phyloP scores from a whole-genome alignment of 768 basidiomycete genomes.

The Hemileccinum rubropunctum region DNA sequence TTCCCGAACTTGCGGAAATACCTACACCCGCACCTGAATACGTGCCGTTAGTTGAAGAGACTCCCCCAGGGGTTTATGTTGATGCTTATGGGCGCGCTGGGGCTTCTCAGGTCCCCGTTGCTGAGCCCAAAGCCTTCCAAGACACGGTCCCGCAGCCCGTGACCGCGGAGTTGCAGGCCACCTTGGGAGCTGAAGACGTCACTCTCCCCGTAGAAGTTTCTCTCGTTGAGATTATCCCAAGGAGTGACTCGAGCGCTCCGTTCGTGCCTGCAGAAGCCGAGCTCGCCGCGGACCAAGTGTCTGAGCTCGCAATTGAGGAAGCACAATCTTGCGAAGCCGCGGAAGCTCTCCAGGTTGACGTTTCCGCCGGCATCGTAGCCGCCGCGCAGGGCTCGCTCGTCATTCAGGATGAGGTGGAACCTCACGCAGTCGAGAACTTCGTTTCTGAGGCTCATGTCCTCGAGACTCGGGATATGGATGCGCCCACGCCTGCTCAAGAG shows the following conservation, averaged over 20 bases:
- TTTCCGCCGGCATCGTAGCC: background rate
- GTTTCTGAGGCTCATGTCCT: background rate
- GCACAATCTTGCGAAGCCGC: background rate
- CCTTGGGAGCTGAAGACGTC: background rate
- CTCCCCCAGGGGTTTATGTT: constrained; percentile 8
- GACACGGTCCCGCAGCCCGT: background rate
- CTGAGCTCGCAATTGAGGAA: background rate
- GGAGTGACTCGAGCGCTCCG: background rate
- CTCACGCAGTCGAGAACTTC: constrained; percentile 1
- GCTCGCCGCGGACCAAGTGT: constrained; percentile 5
- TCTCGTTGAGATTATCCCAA: background rate
- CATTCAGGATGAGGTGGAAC: background rate
- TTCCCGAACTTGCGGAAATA: constrained; percentile 11
- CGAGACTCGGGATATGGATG: background rate
- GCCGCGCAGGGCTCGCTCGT: background rate
- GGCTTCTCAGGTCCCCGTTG: background rate
- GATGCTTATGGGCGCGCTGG: background rate
- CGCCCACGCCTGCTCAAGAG: background rate
- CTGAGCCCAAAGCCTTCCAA: background rate
- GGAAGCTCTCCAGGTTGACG: background rate
- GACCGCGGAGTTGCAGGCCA: constrained; percentile 6
- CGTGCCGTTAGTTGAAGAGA: constrained; percentile 15
- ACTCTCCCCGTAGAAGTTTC: background rate
- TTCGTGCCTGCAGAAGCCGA: background rate
- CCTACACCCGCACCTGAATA: constrained; percentile 13